Evolutionary conservation across 768 basidiomycete genomes (phyloP).

Genomic region (Mycena metata): DNA sequence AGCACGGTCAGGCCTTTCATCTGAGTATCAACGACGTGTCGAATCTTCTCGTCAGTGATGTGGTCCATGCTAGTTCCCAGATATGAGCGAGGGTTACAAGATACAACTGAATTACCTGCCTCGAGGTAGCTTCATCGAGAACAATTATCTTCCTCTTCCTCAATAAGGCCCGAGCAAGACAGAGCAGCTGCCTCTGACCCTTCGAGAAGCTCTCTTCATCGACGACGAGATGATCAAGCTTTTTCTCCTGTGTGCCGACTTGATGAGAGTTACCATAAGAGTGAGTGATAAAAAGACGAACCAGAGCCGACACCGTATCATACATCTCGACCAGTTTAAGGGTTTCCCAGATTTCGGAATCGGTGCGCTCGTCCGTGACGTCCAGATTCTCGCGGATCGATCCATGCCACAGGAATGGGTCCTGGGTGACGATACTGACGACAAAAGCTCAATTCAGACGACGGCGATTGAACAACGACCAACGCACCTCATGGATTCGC

Average conservation of each 20-base stretch:
- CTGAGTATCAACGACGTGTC: slow-evolving; percentile 27
- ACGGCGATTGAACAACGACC: too few relatives aligned
- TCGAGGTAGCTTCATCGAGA: slow-evolving; percentile 30
- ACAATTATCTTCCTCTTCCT: slow-evolving; percentile 29
- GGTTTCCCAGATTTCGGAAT: slow-evolving; percentile 1
- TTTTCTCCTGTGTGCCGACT: slow-evolving; percentile 20
- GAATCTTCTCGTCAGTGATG: slow-evolving; percentile 30
- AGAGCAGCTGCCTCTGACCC: slow-evolving; percentile 29
- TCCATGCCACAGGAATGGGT: too few relatives aligned
- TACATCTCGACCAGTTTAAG: slow-evolving; percentile 4
- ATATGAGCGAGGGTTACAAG: not conserved
- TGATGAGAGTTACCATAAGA: not conserved
- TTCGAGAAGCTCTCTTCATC: slow-evolving; percentile 32
- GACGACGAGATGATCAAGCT: slow-evolving; percentile 29
- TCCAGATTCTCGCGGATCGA: too few relatives aligned
- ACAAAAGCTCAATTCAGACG: not conserved
- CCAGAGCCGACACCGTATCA: not conserved
- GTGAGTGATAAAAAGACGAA: not conserved
- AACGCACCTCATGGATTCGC: too few relatives aligned
- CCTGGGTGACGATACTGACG: not conserved
- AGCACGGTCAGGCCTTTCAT: slow-evolving; percentile 31
- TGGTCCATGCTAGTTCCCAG: slow-evolving; percentile 27
- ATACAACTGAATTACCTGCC: slow-evolving; percentile 12
- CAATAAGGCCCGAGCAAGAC: slow-evolving; percentile 27
- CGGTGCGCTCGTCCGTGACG: too few relatives aligned